Evolutionary conservation across 306 rosid species (phyloP), one percentile per base, ranked within the genome.

Genomic region (Prunus davidiana): DNA sequence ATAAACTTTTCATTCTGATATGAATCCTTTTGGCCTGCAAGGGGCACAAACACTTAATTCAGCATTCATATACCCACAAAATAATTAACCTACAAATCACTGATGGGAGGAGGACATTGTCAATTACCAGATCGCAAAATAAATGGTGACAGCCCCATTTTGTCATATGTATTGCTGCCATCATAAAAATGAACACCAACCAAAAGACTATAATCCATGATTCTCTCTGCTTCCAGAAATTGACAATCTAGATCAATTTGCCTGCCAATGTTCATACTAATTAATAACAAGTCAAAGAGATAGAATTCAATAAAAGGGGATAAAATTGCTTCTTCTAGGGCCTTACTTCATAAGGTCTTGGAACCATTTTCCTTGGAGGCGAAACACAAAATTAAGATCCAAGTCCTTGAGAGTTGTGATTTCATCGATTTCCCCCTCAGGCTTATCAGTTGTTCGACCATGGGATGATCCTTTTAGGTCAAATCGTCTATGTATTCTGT

Each of bases 161-260:
- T 89, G 72, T 92, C 99, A 46, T 80, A 87, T 20, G 80, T 84
- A 64, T 82, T 91, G 67, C 91, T 91, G 67, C 91, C 93, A 49
- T 93, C 93, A 2, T 96, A 96, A 64, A 96, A 93, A 75, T 96
- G 99, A 80, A 96, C 88, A 43, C 99, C 99, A 68, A 96, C 93
- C 78, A 96, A 75, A 71, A 96, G 93, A 86, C 99, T 96, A 79
- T 96, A 96, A 87, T 96, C 99, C 99, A 96, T 96, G 73, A 96
- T 96, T 81, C 97, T 84, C 75, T 86, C 98, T 0, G 98, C 89
- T 82, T 96, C 97, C 88, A 96, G 84, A 87, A 96, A 96, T 82
- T 89, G 93, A 4, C 98, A 96, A 76, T 96, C 99, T 50, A 85
- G 88, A 43, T 91, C 91, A 45, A 96, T 82, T 91, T 96, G 99